A percentile compares a stretch with the other conserved stretches of the same genome.
phyloP scores from a whole-genome alignment of 805 yeast genomes.

The Monosporozyma yasuniensis region DNA sequence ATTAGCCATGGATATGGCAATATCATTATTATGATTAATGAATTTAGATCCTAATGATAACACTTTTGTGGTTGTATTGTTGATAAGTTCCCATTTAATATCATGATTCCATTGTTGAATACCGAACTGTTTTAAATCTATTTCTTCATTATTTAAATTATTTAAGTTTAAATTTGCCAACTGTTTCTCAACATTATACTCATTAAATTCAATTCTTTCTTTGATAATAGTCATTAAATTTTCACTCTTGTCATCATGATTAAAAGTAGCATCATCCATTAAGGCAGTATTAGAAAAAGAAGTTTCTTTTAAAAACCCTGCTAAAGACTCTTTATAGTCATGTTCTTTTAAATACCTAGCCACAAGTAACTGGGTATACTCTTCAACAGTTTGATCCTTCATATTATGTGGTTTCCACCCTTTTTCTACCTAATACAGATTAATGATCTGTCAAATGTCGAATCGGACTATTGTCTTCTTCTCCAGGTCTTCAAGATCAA shows the following conservation, averaged over 20 bases:
- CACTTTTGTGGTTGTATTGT: background rate
- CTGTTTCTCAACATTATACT: slow-evolving; percentile 8
- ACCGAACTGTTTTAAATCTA: slow-evolving; percentile 7
- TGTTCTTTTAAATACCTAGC: slow-evolving; percentile 53
- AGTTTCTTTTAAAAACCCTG: slow-evolving; percentile 36
- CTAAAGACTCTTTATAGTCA: slow-evolving; percentile 39
- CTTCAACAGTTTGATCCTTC: slow-evolving; percentile 2
- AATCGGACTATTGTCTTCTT: background rate
- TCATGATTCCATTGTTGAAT: slow-evolving; percentile 17
- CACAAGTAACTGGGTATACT: slow-evolving; percentile 33
- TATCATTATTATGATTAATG: background rate
- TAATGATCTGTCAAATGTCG: background rate
- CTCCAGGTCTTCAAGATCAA: background rate
- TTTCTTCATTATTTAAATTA: background rate
- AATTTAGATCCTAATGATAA: background rate
- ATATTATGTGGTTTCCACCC: background rate
- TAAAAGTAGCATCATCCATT: background rate
- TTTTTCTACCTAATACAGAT: background rate
- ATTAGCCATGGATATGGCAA: background rate
- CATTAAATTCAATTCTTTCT: slow-evolving; percentile 24
- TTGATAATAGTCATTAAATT: slow-evolving; percentile 17
- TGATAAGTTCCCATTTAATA: background rate
- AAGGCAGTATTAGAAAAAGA: slow-evolving; percentile 4
- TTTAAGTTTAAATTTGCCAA: slow-evolving; percentile 12
- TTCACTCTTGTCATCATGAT: slow-evolving; percentile 4